Evolutionary conservation across 108 stramenopile species (phyloP).

Genomic region (Skeletonema menzelii): DNA sequence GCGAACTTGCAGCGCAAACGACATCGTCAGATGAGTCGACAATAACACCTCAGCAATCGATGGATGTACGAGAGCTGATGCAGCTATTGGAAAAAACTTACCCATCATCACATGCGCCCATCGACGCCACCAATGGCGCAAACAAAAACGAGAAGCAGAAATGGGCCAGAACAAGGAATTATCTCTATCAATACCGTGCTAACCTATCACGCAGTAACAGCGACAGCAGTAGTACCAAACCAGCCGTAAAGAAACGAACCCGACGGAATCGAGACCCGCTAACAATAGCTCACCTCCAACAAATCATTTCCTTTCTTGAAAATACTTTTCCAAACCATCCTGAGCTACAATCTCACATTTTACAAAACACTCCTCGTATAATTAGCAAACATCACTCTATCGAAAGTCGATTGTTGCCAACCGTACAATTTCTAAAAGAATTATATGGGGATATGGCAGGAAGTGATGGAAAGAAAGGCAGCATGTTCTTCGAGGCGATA

Average conservation of each 20-base stretch:
- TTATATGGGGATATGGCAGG: conserved; percentile 56
- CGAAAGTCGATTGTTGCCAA: conserved; percentile 58
- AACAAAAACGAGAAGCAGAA: not conserved
- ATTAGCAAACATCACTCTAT: conserved; percentile 58
- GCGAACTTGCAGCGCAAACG: not conserved
- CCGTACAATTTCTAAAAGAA: conserved; percentile 63
- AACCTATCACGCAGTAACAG: not conserved
- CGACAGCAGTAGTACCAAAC: not conserved
- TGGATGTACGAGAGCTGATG: conserved; percentile 39
- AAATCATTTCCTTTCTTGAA: conserved; percentile 66
- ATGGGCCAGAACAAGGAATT: conserved; percentile 62
- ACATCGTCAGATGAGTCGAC: not conserved
- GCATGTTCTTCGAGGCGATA: conserved; percentile 66
- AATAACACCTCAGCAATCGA: not conserved
- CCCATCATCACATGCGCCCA: conserved; percentile 3
- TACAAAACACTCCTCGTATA: conserved; percentile 71
- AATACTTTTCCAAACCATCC: conserved; percentile 31
- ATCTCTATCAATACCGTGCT: conserved; percentile 60
- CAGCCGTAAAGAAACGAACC: conserved; percentile 1
- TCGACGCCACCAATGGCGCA: not conserved
- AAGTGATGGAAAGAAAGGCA: conserved; percentile 22
- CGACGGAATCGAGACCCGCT: conserved; percentile 28
- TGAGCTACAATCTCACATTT: conserved; percentile 35
- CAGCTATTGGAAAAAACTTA: conserved; percentile 29
- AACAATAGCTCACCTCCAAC: conserved; percentile 35